phyloP scores from a whole-genome alignment of 768 basidiomycete genomes.

The Pleurotus giganteus region DNA sequence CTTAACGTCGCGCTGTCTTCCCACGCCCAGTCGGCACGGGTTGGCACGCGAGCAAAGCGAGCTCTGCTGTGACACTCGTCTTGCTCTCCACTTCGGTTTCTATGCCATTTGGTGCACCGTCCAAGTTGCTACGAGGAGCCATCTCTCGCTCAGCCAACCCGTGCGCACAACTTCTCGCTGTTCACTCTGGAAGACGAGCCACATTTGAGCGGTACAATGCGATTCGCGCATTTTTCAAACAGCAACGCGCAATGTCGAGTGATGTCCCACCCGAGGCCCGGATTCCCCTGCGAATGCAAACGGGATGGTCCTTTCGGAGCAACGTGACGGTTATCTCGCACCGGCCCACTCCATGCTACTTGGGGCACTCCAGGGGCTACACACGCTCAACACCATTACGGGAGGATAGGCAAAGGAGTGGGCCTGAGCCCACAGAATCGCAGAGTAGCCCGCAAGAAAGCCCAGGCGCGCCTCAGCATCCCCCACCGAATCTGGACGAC shows the following conservation, averaged over 20 bases:
- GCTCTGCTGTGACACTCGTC: neutral
- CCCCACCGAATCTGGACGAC: slow-evolving; percentile 50
- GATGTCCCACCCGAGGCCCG: neutral
- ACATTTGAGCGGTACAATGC: slow-evolving; percentile 54
- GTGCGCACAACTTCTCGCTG: neutral
- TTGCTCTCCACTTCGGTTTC: neutral
- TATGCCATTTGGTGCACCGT: neutral
- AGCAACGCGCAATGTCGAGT: slow-evolving; percentile 27
- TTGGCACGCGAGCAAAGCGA: neutral
- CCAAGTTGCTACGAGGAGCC: neutral
- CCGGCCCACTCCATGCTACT: neutral
- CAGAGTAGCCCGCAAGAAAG: neutral
- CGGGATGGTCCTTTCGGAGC: neutral
- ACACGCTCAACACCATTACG: neutral
- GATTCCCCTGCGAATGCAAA: neutral
- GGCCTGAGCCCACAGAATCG: neutral
- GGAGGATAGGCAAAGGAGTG: neutral
- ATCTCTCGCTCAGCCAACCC: neutral
- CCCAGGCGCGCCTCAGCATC: neutral
- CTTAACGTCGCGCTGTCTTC: neutral
- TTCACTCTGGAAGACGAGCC: slow-evolving; percentile 20
- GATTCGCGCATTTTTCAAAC: slow-evolving; percentile 57
- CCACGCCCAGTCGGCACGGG: neutral
- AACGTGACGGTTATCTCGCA: neutral
- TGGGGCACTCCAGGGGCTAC: neutral